A percentile compares a stretch with the other conserved stretches of the same genome.
Evolutionary conservation across 352 stramenopile genomes (phyloP).

Genomic region (Phytophthora agathidicida): DNA sequence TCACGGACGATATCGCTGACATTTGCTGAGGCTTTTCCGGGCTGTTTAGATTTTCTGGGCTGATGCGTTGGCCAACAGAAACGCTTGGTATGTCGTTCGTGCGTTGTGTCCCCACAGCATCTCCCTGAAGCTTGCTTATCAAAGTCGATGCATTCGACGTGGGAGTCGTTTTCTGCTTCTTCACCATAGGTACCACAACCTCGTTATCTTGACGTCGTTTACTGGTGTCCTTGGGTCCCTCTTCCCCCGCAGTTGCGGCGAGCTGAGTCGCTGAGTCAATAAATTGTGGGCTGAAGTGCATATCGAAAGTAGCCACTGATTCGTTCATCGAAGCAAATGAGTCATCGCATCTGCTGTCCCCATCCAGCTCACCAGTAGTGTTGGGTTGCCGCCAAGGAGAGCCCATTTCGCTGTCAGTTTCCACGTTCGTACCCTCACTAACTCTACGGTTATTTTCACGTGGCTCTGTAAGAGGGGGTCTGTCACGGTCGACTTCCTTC

Average conservation of each 20-base stretch:
- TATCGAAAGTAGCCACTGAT: conserved; percentile 32
- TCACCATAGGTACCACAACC: not conserved
- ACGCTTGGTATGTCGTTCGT: not conserved
- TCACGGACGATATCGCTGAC: conserved; percentile 22
- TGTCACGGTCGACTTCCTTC: not conserved
- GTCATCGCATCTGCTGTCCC: conserved; percentile 15
- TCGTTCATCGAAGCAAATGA: conserved; percentile 41
- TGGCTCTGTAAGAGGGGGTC: not conserved
- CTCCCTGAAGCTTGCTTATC: not conserved
- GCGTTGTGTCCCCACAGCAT: not conserved
- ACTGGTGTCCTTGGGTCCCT: not conserved
- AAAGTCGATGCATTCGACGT: not conserved
- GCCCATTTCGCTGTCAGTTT: conserved; percentile 23
- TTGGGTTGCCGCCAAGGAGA: conserved; percentile 15
- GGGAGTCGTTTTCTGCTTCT: conserved; percentile 11
- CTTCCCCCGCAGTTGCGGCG: conserved; percentile 2
- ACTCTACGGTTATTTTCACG: conserved; percentile 1
- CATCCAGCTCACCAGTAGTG: not conserved
- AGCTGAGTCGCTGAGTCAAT: conserved; percentile 42
- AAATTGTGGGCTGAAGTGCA: conserved; percentile 68
- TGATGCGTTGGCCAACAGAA: not conserved
- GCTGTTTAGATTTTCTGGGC: conserved; percentile 28
- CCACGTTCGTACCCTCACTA: conserved; percentile 7
- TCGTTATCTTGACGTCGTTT: conserved; percentile 4
- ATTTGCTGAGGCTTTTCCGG: conserved; percentile 46